Conservation (phyloP, 2,329 filamentous ascomycete species). For the Monilinia polystroma region DNA sequence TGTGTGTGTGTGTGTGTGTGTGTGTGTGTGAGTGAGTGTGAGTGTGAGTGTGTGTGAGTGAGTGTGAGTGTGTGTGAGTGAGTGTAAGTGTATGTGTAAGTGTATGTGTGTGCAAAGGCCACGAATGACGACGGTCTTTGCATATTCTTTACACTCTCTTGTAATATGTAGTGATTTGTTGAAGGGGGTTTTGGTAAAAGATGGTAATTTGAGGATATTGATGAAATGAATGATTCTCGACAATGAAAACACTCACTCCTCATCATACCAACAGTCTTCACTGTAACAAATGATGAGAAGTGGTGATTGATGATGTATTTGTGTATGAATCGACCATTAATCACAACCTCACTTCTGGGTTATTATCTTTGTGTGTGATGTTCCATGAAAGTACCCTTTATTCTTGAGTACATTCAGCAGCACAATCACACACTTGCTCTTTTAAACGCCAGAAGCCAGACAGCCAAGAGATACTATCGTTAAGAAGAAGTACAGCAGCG, state of each 20-base stretch:
- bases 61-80: background rate
- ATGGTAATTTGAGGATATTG: background rate
- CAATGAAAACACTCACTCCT: background rate
- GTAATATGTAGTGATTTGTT: background rate
- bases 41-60: background rate
- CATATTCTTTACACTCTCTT: conserved; percentile 10
- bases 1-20: background rate
- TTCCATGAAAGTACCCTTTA: conserved; percentile 1
- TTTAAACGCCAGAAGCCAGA: conserved; percentile 13
- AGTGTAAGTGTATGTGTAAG: background rate
- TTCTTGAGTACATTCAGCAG: background rate
- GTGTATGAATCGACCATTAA: background rate
- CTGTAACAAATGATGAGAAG: background rate
- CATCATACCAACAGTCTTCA: background rate
- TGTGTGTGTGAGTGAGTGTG: background rate
- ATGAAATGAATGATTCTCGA: conserved; percentile 4
- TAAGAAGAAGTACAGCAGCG: conserved; percentile 12
- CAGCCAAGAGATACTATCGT: conserved; percentile 18
- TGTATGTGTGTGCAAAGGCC: conserved; percentile 4
- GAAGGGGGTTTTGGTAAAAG: background rate
- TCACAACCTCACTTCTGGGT: conserved; percentile 1
- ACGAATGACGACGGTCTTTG: conserved; percentile 2
- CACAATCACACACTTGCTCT: conserved; percentile 8
- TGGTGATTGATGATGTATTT: background rate
- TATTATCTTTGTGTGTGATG: conserved; percentile 4